Evolutionary conservation across 352 stramenopile species (phyloP), one percentile per base, ranked within the genome.

Genomic region (Achlya hypogyna): DNA sequence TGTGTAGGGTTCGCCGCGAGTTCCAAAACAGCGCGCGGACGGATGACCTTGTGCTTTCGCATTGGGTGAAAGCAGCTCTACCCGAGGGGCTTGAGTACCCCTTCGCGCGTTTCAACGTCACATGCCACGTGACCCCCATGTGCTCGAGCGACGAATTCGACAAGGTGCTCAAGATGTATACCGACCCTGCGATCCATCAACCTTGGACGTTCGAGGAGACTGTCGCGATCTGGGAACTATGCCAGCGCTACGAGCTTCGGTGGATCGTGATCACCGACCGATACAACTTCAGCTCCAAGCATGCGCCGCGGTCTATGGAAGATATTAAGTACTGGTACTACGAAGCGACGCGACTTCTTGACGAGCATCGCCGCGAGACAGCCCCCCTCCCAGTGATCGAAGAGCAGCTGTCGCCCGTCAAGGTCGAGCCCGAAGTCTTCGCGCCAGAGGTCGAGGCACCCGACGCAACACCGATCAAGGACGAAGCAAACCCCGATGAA

Each of bases 321-420:
- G 81, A 88, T 56, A 79, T 88, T 31, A 90, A 88, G 64, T 87
- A 87, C 54, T 74, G 81, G 16, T 88, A 88, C 60, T 87, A 90
- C 53, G 79, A 89, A 54, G 72, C 76, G 42, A 75, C 75, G 18
- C 70, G 76, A 51, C 54, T 86, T 20, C 40, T 89, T 1, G 67
- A 66, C 28, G 79, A 85, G 51, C 73, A 27, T 12, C 49, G 76
- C 35, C 65, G 74, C 29, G 75, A 82, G 31, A 72, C 71, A 23
- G 62, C 69, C 45, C 25, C 62, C 6, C 66, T 58, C 40, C 51
- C 63, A 51, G 28, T 62, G 25, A 38, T 49, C 45, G 52, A 53
- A 49, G 6, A 69, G 16, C 1, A 27, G 1, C 71, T n/a, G n/a
- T n/a, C n/a, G n/a, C 20, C n/a, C 63, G 32, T 29, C 58, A 51